Base-by-base conservation (phyloP, 176 grass and related monocot genomes). In the Canna indica region DNA sequence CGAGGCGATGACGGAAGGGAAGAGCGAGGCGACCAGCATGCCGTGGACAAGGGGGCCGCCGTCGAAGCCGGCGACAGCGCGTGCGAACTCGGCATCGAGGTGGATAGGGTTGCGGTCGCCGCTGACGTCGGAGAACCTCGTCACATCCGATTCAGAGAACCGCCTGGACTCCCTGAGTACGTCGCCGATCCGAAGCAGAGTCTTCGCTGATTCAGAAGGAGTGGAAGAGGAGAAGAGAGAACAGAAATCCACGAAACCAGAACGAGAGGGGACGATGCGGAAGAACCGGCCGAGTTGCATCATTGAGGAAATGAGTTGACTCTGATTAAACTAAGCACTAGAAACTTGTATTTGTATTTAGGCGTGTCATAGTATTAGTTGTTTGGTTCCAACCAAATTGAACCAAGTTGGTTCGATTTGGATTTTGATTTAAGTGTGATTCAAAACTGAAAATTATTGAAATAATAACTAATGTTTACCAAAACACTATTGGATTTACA, bases 51-150 rank as follows among this genome's bases (percentile, higher is more conserved):
- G 78, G 36, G 72, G 52, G n/a, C 91, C 88, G 0, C 73, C 39
- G 16, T 70, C 78, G 72, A 96, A 91, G 36, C 76, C 78, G 36
- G 64, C 81, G 5, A 81, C 31, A 10, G 29, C 42, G 0, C 47
- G 81, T 16, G 91, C 83, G 17, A 73, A 66, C 59, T 39, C 76
- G 45, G 73, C 67, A 25, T 95, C 82, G 12, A 90, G 45, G 68
- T 91, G 91, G 68, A 88, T 42, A 1, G 80, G 87, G 82, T 95
- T 95, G 68, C 68, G 79, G 68, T 95, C 87, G 25, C 85, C 78
- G 18, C 80, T 91, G 48, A 88, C 71, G 69, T 36, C 60, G 4
- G 85, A 77, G 67, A 80, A 96, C 35, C 29, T 47, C n/a, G 65
- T 67, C 75, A 96, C 82, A 66, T 88, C 87, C n/a, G 59, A 76